Evolutionary conservation across 768 basidiomycete genomes (phyloP).

Genomic region (Mrakia blollopis): DNA sequence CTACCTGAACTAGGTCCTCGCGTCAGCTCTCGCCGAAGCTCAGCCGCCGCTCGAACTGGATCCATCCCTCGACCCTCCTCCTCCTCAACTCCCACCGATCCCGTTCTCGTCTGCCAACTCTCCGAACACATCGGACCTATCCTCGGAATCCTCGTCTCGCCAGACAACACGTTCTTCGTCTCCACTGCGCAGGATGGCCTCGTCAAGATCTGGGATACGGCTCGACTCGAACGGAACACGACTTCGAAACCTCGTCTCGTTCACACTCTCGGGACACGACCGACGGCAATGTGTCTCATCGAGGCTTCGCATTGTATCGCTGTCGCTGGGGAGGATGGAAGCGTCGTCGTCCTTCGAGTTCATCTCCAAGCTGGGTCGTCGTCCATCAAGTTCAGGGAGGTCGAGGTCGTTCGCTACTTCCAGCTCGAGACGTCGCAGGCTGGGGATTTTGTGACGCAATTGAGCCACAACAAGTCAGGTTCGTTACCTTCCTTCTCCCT

Average conservation of each 20-base stretch:
- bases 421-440: conserved; percentile 36
- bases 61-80: conserved; percentile 4
- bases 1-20: conserved; percentile 88
- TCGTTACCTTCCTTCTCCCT: conserved; percentile 19
- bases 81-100: conserved; percentile 56
- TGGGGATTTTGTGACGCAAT: conserved; percentile 63
- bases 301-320: conserved; percentile 33
- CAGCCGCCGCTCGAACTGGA: background rate
- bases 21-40: conserved; percentile 44
- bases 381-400: conserved; percentile 38
- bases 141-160: conserved; percentile 76
- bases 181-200: conserved; percentile 48
- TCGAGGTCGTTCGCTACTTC: conserved; percentile 38
- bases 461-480: conserved; percentile 78
- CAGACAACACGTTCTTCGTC: conserved; percentile 81
- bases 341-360: conserved; percentile 37
- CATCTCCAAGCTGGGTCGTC: conserved; percentile 35
- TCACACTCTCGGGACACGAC: conserved; percentile 57
- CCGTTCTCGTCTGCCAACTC: conserved; percentile 76
- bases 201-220: conserved; percentile 55
- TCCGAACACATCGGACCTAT: conserved; percentile 54
- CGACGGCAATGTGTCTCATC: conserved; percentile 62
- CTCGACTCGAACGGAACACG: conserved; percentile 87
- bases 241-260: conserved; percentile 61
- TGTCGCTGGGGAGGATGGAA: conserved; percentile 28